Percentiles rank a stretch among this genome's conserved stretches.
Conservation (phyloP, 352 stramenopile species). For the Phytopythium boreale region DNA sequence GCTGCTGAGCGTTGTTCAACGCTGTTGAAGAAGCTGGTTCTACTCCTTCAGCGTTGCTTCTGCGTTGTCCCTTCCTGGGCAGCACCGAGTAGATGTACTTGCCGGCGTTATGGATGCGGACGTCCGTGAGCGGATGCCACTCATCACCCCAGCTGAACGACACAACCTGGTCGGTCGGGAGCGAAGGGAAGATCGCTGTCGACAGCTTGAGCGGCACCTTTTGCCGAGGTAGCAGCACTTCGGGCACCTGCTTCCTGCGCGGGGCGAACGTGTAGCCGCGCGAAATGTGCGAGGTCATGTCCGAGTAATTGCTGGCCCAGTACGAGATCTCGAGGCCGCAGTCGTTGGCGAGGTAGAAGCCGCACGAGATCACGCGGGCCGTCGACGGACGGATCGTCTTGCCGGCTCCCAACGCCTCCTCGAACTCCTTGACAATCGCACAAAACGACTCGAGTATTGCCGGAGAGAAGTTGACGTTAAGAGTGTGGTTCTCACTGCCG, state of each 20-base stretch:
- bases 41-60: constrained; percentile 8
- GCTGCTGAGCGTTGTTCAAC: neutral
- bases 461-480: constrained; percentile 73
- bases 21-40: constrained; percentile 3
- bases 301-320: constrained; percentile 15
- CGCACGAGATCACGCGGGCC: constrained; percentile 73
- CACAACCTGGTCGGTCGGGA: constrained; percentile 70
- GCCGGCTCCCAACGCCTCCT: constrained; percentile 23
- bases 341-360: constrained; percentile 80
- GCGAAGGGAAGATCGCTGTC: constrained; percentile 58
- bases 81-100: constrained; percentile 79
- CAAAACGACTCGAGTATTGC: constrained; percentile 64
- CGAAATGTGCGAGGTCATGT: constrained; percentile 14
- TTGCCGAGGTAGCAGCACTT: constrained; percentile 41
- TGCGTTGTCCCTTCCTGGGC: constrained; percentile 17
- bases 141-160: constrained; percentile 70
- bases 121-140: constrained; percentile 74
- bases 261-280: constrained; percentile 60
- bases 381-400: constrained; percentile 31
- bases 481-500: constrained; percentile 49
- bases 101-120: constrained; percentile 70
- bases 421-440: constrained; percentile 55
- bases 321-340: constrained; percentile 49
- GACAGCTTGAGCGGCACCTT: constrained; percentile 75
- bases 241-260: constrained; percentile 33